A percentile compares a stretch with the other conserved stretches of the same genome.
phyloP scores from a whole-genome alignment of 345 rosid genomes.

The Leavenworthia alabamica region DNA sequence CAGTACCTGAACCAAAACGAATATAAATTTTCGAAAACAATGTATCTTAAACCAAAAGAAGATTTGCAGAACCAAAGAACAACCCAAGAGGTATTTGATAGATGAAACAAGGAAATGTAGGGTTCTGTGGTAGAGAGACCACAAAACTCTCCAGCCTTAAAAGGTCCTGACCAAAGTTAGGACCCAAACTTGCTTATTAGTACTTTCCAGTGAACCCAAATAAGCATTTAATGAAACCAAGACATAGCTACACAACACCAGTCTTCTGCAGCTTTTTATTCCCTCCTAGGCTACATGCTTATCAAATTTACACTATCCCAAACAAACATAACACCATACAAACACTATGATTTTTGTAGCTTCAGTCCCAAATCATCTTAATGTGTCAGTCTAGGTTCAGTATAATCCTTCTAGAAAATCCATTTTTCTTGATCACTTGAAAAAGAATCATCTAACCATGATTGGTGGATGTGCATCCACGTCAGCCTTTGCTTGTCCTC shows the following conservation, averaged over 20 bases:
- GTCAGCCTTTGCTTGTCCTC: constrained; percentile 23
- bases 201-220: neutral
- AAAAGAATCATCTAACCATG: constrained; percentile 23
- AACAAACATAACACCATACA: constrained; percentile 15
- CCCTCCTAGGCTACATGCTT: neutral
- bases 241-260: neutral
- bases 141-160: constrained; percentile 1
- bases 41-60: neutral
- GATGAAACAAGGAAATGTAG: neutral
- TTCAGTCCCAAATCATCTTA: constrained; percentile 15
- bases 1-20: neutral
- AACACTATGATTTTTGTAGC: constrained; percentile 12
- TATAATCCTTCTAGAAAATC: constrained; percentile 15
- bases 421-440: constrained; percentile 27
- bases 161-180: neutral
- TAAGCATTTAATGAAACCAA: constrained; percentile 3
- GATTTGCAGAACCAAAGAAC: neutral
- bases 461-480: constrained; percentile 32
- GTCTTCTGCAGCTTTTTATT: neutral
- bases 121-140: constrained; percentile 9
- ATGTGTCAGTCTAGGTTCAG: constrained; percentile 11
- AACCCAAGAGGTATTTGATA: neutral
- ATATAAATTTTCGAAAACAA: neutral
- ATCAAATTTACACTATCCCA: constrained; percentile 1
- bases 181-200: neutral